Evolutionary conservation across 2,329 filamentous ascomycete species (phyloP), one percentile per base, ranked within the genome.

Genomic region (Nannizzia gypsea): DNA sequence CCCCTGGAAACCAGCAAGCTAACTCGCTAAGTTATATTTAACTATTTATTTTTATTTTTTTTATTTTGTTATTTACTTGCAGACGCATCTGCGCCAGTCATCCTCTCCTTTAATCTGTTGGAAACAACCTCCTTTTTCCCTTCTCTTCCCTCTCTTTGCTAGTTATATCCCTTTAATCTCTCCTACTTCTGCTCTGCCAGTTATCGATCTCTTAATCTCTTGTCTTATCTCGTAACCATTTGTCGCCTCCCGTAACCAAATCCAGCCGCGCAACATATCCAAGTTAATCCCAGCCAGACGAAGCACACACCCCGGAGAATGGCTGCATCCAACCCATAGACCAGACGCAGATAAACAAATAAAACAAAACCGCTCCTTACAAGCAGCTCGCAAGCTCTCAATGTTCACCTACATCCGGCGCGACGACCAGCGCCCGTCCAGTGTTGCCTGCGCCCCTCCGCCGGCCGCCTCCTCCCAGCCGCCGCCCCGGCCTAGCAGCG

Each of bases 341-440:
- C 38, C 38, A 42, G 38, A 42, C 38, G n/a, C n/a, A n/a, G 5
- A 42, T 3, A 13, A 15, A 42, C 38, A 40, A 17, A 17, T 34
- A 34, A 5, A 34, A 5, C 31, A 42, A 42, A 11, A 36, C 9
- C 31, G 40, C n/a, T 9, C 40, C 40, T 20, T 2, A 44, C 11
- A 44, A 44, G 40, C 40, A 44, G 40, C 62, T 63, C 26, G 63
- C 64, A 13, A 36, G 31, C 31, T 36, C 31, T 11, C 31, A 2
- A 63, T 66, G 8, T 64, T 66, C 28, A 64, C 64, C 38, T 66
- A 66, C 55, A 28, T 63, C 31, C 60, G 64, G 38, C 63, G 64
- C 28, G 64, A 66, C 56, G 63, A 64, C 28, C 64, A 63, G 40
- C 63, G 63, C 42, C 42, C 42, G 20, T 44, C 59, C 8, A 64